A percentile compares a stretch with the other conserved stretches of the same genome.
phyloP scores from a whole-genome alignment of 306 rosid genomes.

The Pterocarpus santalinus region DNA sequence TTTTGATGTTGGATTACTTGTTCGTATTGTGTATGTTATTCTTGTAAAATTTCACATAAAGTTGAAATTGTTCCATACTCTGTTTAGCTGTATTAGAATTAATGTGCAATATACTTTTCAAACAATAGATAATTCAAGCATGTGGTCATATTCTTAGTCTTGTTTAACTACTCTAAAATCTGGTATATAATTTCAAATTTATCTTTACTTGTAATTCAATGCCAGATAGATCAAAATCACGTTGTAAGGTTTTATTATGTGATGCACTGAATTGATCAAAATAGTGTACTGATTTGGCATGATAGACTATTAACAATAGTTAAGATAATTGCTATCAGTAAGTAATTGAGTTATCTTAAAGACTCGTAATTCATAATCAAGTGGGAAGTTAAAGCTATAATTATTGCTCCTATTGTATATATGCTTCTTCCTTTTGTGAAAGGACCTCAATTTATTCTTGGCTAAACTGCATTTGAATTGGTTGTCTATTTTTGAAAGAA shows the following conservation, averaged over 20 bases:
- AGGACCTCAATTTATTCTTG: conserved; percentile 7
- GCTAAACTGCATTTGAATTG: neutral
- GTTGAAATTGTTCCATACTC: neutral
- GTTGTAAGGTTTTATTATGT: neutral
- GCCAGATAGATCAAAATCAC: conserved; percentile 12
- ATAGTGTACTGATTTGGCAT: conserved; percentile 20
- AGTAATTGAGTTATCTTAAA: neutral
- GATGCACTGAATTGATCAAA: neutral
- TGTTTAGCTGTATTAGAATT: neutral
- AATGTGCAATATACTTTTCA: neutral
- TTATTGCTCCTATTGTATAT: neutral
- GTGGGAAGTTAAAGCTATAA: conserved; percentile 4
- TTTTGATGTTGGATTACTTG: neutral
- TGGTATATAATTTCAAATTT: neutral
- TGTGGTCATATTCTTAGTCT: conserved; percentile 1
- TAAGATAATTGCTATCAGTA: conserved; percentile 1
- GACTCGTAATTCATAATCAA: neutral
- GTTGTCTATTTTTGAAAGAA: neutral
- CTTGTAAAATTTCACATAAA: neutral
- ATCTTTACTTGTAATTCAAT: neutral
- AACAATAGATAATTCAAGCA: neutral
- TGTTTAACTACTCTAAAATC: conserved; percentile 1
- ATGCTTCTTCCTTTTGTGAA: neutral
- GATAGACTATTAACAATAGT: neutral
- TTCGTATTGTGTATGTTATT: neutral